Evolutionary conservation across 306 rosid genomes (phyloP).

Genomic region (Cicer bijugum): DNA sequence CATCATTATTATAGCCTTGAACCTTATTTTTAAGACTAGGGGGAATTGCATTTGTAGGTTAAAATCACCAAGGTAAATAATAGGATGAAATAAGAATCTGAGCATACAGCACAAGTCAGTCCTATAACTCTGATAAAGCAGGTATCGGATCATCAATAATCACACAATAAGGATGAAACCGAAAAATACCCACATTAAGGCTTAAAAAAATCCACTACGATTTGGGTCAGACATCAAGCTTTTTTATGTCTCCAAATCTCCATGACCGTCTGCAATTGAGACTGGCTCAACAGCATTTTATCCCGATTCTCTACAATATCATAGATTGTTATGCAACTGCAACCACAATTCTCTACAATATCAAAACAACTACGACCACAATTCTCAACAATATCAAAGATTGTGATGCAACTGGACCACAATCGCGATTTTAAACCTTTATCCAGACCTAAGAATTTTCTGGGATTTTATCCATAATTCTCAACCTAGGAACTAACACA

Average conservation of each 20-base stretch:
- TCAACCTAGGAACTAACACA: no score
- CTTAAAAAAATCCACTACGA: no score
- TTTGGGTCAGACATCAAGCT: no score
- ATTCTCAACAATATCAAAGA: neutral
- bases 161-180: neutral
- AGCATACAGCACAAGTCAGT: constrained; percentile 11
- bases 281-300: no score
- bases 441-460: neutral
- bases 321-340: neutral
- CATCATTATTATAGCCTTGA: neutral
- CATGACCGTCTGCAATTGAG: no score
- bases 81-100: neutral
- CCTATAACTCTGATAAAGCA: neutral
- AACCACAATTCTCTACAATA: neutral
- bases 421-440: neutral
- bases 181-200: neutral
- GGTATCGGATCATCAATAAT: neutral
- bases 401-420: neutral
- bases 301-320: neutral
- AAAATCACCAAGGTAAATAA: constrained; percentile 16
- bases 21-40: neutral
- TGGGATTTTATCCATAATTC: neutral
- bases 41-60: neutral
- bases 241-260: no score
- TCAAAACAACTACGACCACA: neutral